These are phyloP conservation scores for Phalaenopsis equestris DNA, from an alignment of 106 monocot species.

Conservation along the genomic window DNA sequence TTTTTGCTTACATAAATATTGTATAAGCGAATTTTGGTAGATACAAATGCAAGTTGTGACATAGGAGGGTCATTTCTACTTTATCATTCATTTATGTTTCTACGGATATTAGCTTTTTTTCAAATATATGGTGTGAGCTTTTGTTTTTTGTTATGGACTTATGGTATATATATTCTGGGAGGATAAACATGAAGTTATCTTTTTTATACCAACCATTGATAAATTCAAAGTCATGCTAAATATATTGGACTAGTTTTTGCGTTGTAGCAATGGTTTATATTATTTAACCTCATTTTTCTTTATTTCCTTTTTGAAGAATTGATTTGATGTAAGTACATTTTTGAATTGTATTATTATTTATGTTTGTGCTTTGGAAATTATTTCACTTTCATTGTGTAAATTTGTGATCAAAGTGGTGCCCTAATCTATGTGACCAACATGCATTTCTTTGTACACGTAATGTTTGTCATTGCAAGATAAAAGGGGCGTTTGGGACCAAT, in stretches of 20 bases:
- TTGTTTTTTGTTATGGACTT: neutral
- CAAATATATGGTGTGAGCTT: neutral
- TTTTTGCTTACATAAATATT: neutral
- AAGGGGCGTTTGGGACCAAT: too few species aligned
- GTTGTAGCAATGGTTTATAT: neutral
- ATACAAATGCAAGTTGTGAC: neutral
- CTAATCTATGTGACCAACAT: too few species aligned
- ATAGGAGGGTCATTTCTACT: neutral
- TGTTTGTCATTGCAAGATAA: too few species aligned
- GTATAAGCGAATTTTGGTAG: neutral
- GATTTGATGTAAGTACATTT: neutral
- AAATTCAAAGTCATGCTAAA: neutral
- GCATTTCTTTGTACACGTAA: too few species aligned
- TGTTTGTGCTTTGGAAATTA: too few species aligned
- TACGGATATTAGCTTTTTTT: neutral
- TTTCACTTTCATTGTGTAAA: too few species aligned
- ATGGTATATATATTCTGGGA: too few species aligned
- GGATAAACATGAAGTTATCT: too few species aligned
- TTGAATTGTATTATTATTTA: too few species aligned
- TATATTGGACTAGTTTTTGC: neutral
- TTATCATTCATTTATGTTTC: neutral
- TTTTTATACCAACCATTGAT: too few species aligned
- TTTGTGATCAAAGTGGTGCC: too few species aligned
- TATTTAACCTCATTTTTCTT: neutral
- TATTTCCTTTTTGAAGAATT: neutral